Base-by-base conservation (phyloP, 805 yeast genomes). In the Candida endomychidarum region DNA sequence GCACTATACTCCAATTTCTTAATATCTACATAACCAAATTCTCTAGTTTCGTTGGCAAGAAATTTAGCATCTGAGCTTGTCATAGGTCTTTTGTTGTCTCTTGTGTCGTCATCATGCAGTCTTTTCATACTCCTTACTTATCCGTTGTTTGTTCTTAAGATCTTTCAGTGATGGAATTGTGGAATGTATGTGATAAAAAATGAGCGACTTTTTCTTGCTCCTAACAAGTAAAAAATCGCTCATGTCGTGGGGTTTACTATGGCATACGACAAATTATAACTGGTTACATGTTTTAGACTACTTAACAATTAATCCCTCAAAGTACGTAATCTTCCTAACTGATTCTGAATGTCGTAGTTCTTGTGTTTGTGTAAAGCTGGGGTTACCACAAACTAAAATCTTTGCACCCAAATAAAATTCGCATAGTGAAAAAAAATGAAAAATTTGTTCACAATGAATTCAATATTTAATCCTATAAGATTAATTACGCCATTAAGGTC, bases 1-100 rank as follows among this genome's bases (percentile, higher is more conserved):
- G 71, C 61, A 28, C 67, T 57, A 45, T 69, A 66, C 49, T 69
- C 74, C 17, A 65, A 44, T 42, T 61, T 67, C 42, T 63, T 65
- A 15, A 67, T 54, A 35, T 68, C 72, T 2, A 65, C 63, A 40
- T 53, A 60, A 4, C 70, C 70, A 41, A 63, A 45, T 10, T 12
- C 15, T 16, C 16, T 34, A 29, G n/a, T 29, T 14, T 17, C 33
- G 6, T 17, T 14, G 11, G 5, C 21, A 10, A 16, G 23, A 18
- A 10, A 6, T 17, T n/a, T 19, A 25, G 16, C 16, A 14, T 12
- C 20, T 16, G 27, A 12, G 4, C 24, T 41, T 42, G 46, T 42
- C 42, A 38, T 42, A 42, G 32, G 37, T 26, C 41, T 42, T 30
- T 42, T 42, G 12, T 15, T n/a, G 4, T 14, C 8, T 12, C 14